Base-by-base conservation (phyloP, 495 filamentous ascomycete genomes). In the Penicillium cataractarum region DNA sequence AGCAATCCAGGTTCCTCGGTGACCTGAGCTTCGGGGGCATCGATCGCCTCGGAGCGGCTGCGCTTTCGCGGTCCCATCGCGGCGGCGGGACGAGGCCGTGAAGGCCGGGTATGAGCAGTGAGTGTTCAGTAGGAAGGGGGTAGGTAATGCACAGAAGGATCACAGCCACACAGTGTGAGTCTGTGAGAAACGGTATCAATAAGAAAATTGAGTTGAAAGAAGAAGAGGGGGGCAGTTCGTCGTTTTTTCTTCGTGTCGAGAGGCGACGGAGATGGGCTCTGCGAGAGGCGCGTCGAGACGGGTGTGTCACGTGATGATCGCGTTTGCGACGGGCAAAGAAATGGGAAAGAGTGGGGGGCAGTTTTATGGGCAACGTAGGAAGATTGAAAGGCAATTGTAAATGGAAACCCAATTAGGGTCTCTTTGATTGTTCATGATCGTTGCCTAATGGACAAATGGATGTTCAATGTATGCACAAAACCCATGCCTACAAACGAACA, bases 41-140 rank as follows among this genome's bases (percentile, higher is more conserved):
- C 65, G 80, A 84, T 87, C 76, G 85, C 85, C 76, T 93, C 90
- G 72, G 85, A 87, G 73, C 84, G 78, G 65, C 80, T 84, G 75
- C 91, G 89, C 82, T 93, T 94, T 81, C 90, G 81, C 75, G 82
- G 77, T 69, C 73, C 76, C 80, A 81, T 82, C 67, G 71, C 65
- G 72, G 71, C 64, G 70, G 74, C 73, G 73, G 78, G 69, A 73
- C 62, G 62, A 67, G 64, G 68, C 71, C 71, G 65, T 71, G 50
- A 64, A 62, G 65, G 60, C 63, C 68, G 70, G 59, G 58, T 54
- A 35, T 40, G 33, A 27, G 40, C 67, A 73, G 65, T 68, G 67
- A 53, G 57, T 17, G 8, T 29, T 10, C 24, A 40, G 26, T 48
- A 21, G 27, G 24, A 19, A 49, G 37, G 27, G 22, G 13, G 42